These are phyloP conservation scores for Picochlorum sp. DNA, from an alignment of 139 green algal species.

Conservation along the genomic window DNA sequence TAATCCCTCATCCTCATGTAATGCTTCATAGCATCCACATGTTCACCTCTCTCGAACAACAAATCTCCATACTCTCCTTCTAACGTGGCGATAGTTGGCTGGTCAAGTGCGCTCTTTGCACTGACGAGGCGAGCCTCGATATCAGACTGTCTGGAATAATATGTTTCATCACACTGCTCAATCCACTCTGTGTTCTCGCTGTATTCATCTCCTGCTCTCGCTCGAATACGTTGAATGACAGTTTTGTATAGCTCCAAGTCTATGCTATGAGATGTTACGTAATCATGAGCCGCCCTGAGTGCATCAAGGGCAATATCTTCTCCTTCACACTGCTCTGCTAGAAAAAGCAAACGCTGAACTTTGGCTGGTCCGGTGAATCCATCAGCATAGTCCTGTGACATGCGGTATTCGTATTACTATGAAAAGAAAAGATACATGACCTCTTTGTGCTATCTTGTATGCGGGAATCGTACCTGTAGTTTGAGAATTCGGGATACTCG, in stretches of 20 bases:
- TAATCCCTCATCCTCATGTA: constrained; percentile 1
- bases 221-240: not conserved
- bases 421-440: too few relatives aligned
- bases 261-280: not conserved
- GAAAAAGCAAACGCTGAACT: not conserved
- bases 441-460: too few relatives aligned
- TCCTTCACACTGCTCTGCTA: not conserved
- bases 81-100: not conserved
- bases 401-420: too few relatives aligned
- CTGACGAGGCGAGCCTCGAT: not conserved
- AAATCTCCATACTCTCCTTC: constrained; percentile 1
- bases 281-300: not conserved
- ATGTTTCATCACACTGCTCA: not conserved
- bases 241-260: not conserved
- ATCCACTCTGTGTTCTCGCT: not conserved
- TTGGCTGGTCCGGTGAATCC: not conserved
- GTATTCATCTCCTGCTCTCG: not conserved
- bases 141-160: not conserved
- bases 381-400: too few relatives aligned
- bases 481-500: too few relatives aligned
- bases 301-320: not conserved
- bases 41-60: not conserved
- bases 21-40: not conserved
- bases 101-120: not conserved
- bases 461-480: too few relatives aligned